phyloP scores from a whole-genome alignment of 2,329 filamentous ascomycete species.

The Colletotrichum gigasporum region DNA sequence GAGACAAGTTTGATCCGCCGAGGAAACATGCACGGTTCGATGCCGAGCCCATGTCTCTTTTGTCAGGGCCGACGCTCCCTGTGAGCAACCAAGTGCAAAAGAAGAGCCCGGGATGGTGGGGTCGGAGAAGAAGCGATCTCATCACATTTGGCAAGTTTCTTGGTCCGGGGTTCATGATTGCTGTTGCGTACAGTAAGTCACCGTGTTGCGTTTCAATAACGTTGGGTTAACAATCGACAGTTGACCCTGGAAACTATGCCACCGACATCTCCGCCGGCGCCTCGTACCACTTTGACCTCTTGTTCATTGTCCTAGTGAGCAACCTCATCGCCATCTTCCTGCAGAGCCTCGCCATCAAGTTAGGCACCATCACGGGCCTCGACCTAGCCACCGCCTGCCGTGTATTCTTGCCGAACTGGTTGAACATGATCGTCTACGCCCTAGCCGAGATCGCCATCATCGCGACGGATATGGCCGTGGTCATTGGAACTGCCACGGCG shows the following conservation, averaged over 20 bases:
- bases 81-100: neutral
- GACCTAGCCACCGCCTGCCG: conserved; percentile 75
- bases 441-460: conserved; percentile 75
- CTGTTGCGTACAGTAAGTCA: conserved; percentile 65
- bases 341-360: conserved; percentile 74
- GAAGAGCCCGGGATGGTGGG: neutral
- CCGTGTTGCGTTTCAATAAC: neutral
- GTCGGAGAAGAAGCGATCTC: neutral
- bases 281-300: conserved; percentile 69
- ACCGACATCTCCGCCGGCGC: conserved; percentile 76
- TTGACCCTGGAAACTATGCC: conserved; percentile 74
- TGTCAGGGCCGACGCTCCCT: neutral
- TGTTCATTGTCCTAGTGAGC: conserved; percentile 75
- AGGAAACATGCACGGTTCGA: neutral
- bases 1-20: neutral
- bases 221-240: conserved; percentile 37
- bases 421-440: conserved; percentile 69
- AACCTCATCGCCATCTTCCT: conserved; percentile 78
- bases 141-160: conserved; percentile 49
- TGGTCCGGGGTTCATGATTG: conserved; percentile 73
- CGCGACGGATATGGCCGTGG: conserved; percentile 77
- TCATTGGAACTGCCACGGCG: conserved; percentile 77
- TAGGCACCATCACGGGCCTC: conserved; percentile 74
- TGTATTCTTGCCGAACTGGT: conserved; percentile 71
- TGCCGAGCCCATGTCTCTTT: neutral